Conservation (phyloP, 352 stramenopile species). For the Phytophthora cajani region DNA sequence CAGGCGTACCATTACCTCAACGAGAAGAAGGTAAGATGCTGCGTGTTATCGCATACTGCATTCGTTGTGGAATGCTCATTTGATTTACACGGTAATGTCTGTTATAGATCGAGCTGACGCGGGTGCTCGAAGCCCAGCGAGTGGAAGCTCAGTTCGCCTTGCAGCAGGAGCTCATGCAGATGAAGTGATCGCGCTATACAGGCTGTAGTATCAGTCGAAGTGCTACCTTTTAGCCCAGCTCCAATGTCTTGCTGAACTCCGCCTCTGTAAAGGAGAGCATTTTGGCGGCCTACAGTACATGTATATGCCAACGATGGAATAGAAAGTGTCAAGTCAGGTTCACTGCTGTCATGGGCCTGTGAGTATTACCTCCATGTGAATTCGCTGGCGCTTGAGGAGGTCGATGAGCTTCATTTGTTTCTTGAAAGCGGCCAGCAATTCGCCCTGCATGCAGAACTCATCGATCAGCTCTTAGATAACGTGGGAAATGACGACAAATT, state of each 20-base stretch:
- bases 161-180: constrained; percentile 67
- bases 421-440: constrained; percentile 80
- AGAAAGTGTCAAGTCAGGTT: constrained; percentile 22
- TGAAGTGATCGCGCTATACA: constrained; percentile 34
- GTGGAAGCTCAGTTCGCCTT: constrained; percentile 74
- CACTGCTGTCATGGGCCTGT: neutral
- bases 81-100: neutral
- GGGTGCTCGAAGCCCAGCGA: constrained; percentile 77
- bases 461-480: constrained; percentile 1
- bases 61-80: neutral
- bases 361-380: constrained; percentile 78
- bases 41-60: neutral
- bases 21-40: constrained; percentile 73
- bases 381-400: constrained; percentile 83
- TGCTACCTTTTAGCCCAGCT: constrained; percentile 48
- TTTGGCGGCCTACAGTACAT: constrained; percentile 61
- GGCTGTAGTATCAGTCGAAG: neutral
- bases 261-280: constrained; percentile 89
- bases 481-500: neutral
- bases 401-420: constrained; percentile 91
- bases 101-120: constrained; percentile 71
- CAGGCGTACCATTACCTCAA: constrained; percentile 83
- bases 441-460: constrained; percentile 41
- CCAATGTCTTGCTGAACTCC: constrained; percentile 82
- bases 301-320: constrained; percentile 4